Evolutionary conservation across 192 early-diverging fungal species (phyloP), one percentile per base, ranked within the genome.

Genomic region (Allomyces arbusculus): DNA sequence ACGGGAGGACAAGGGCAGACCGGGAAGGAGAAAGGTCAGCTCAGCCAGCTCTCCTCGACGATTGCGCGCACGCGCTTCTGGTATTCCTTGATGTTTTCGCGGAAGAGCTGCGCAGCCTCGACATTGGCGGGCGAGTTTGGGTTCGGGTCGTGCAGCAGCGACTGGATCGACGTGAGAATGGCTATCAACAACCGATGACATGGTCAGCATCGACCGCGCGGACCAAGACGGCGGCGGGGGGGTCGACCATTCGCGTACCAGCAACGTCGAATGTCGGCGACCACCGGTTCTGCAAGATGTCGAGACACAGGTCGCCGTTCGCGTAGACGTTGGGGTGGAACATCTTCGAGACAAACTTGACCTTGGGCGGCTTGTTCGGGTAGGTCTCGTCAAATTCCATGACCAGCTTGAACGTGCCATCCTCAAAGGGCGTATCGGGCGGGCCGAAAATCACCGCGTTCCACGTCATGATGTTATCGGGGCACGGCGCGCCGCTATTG

Each of bases 361-460:
- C 95, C 63, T 83, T 82, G 63, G 95, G 95, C 67, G 95, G 92
- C 72, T 95, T 96, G 72, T 93, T 99, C 9, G 95, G 94, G 71
- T 99, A 99, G 43, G 86, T 85, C 74, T 99, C 95, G 71, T 99
- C 95, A 77, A 99, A 99, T 44, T 85, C 87, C 4, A 99, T 79
- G 1, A 86, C 77, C 7, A 99, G 76, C 69, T 95, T 96, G 79
- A 99, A 99, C 0, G 93, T 95, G 24, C 89, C 89, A 68, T 97
- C 95, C 73, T 99, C 94, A 73, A 99, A 99, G 6, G 95, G 92
- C 24, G 95, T 99, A 44, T 95, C 94, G 25, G 85, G 88, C 44
- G 88, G 88, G 19, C 89, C 95, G 77, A 99, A 99, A 73, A 99
- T 99, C n/a, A 99, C 94, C 16, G 94, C 95, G 71, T 99, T 97